Percentiles rank a stretch among this genome's conserved stretches.
phyloP scores from a whole-genome alignment of 371 early-diverging fungal species.

The Racocetra persica region DNA sequence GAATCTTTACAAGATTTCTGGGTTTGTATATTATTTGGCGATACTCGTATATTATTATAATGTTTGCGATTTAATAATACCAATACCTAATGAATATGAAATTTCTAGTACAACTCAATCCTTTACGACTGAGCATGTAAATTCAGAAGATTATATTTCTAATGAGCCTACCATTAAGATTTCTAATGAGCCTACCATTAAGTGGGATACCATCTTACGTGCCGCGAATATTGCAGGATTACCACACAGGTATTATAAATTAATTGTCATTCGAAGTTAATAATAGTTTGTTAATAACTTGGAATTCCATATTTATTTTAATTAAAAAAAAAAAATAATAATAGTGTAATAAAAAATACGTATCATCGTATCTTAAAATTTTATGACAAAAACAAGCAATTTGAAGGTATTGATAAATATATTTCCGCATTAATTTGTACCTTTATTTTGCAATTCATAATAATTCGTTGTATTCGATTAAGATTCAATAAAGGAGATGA shows the following conservation, averaged over 20 bases:
- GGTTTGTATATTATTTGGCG: no score
- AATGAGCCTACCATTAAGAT: not conserved
- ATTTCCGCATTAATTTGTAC: not conserved
- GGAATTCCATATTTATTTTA: not conserved
- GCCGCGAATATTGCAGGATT: not conserved
- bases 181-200: not conserved
- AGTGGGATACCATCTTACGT: conserved; percentile 9
- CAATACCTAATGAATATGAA: no score
- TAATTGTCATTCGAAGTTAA: not conserved
- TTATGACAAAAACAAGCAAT: not conserved
- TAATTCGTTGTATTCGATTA: not conserved
- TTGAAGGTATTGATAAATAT: conserved; percentile 2
- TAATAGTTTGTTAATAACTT: no score
- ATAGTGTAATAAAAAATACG: not conserved
- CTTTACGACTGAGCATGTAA: no score
- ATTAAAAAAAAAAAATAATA: not conserved
- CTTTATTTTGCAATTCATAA: not conserved
- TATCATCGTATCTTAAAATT: not conserved
- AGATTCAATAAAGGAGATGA: not conserved
- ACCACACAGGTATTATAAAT: not conserved
- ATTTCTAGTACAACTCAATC: no score
- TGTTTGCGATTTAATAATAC: no score
- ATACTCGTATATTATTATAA: no score
- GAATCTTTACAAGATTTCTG: no score
- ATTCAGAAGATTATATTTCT: not conserved